These are phyloP conservation scores for Microbotryum scabiosae DNA, from an alignment of 1,284 basidiomycete species.

Conservation along the genomic window DNA sequence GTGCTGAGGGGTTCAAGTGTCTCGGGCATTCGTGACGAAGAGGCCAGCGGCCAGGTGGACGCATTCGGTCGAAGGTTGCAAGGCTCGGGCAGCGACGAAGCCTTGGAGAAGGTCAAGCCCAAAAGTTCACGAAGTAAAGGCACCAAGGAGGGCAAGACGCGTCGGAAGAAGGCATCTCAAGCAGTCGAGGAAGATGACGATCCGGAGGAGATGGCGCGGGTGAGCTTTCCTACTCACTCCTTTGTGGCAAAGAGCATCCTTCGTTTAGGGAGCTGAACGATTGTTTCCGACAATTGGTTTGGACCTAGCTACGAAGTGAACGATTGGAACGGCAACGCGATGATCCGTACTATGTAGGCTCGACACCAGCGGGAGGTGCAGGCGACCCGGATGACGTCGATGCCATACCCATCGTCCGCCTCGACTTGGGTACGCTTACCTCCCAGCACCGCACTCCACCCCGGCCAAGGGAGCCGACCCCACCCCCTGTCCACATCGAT, in stretches of 20 bases:
- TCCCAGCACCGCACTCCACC: slow-evolving; percentile 30
- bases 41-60: slow-evolving; percentile 23
- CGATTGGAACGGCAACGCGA: slow-evolving; percentile 41
- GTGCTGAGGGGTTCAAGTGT: slow-evolving; percentile 45
- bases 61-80: slow-evolving; percentile 32
- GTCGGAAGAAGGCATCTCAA: slow-evolving; percentile 48
- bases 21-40: slow-evolving; percentile 42
- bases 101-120: slow-evolving; percentile 33
- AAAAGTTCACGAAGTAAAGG: slow-evolving; percentile 33
- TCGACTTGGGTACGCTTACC: slow-evolving; percentile 48
- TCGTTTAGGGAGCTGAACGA: slow-evolving; percentile 32
- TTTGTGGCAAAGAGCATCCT: background rate
- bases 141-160: slow-evolving; percentile 34
- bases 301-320: slow-evolving; percentile 46
- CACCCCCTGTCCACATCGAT: slow-evolving; percentile 55
- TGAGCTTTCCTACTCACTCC: background rate
- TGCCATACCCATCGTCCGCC: slow-evolving; percentile 29
- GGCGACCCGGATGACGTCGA: slow-evolving; percentile 21
- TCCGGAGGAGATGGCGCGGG: slow-evolving; percentile 24
- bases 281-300: slow-evolving; percentile 45
- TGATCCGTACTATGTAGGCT: slow-evolving; percentile 62
- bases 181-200: slow-evolving; percentile 42
- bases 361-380: slow-evolving; percentile 48
- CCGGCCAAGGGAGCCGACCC: slow-evolving; percentile 31
- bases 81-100: slow-evolving; percentile 35